These are phyloP conservation scores for Fagopyrum homotropicum DNA, from an alignment of 148 eudicot species.

Conservation along the genomic window DNA sequence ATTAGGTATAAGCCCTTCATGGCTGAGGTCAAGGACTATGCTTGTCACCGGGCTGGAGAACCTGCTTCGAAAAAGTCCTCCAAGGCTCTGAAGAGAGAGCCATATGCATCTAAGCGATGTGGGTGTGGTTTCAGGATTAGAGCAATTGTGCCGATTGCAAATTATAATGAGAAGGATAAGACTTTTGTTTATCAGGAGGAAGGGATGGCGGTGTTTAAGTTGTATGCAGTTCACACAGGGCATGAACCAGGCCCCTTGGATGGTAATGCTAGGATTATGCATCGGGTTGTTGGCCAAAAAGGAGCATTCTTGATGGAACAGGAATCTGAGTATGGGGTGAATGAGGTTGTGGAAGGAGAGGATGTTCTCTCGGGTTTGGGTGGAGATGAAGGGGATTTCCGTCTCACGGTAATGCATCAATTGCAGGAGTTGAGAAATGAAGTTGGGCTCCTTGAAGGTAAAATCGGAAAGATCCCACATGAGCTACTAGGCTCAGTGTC, in stretches of 20 bases:
- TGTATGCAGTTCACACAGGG: constrained; percentile 93
- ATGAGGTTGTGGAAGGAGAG: constrained; percentile 63
- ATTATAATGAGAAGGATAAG: constrained; percentile 94
- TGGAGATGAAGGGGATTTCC: constrained; percentile 52
- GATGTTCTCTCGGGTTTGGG: constrained; percentile 31
- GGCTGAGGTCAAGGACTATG: constrained; percentile 98
- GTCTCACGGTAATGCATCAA: constrained; percentile 56
- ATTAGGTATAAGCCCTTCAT: constrained; percentile 95
- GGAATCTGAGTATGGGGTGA: constrained; percentile 64
- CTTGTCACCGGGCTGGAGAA: constrained; percentile 91
- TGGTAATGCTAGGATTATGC: constrained; percentile 98
- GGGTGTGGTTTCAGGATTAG: constrained; percentile 94
- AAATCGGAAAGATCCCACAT: constrained; percentile 43
- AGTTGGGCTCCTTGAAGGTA: constrained; percentile 59
- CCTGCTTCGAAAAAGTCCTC: constrained; percentile 63
- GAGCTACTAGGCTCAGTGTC: constrained; percentile 58
- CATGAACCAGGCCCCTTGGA: constrained; percentile 97
- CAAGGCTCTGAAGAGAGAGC: constrained; percentile 74
- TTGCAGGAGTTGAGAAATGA: constrained; percentile 59
- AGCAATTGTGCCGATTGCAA: constrained; percentile 85
- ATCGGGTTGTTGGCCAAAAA: constrained; percentile 81
- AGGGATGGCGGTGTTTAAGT: constrained; percentile 85
- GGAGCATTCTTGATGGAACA: constrained; percentile 68
- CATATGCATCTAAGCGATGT: constrained; percentile 83
- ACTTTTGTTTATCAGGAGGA: constrained; percentile 90